Evolutionary conservation across 345 rosid genomes (phyloP).

Genomic region (Mercurialis annua): DNA sequence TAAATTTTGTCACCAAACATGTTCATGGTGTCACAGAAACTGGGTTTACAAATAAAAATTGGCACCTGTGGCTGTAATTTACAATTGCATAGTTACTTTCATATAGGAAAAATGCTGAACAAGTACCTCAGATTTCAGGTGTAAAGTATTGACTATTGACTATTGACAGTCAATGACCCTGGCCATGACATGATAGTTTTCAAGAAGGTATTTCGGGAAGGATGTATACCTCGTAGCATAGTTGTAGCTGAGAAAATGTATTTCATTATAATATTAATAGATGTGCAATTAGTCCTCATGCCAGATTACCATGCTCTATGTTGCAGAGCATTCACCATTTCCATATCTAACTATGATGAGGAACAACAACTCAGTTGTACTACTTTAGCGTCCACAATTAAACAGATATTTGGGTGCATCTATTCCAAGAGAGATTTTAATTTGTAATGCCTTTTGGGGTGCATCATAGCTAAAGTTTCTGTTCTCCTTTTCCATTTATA

Average conservation of each 20-base stretch:
- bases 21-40: neutral
- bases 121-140: neutral
- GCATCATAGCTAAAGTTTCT: too few species aligned
- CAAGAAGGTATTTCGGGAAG: neutral
- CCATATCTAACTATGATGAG: slow-evolving; percentile 28
- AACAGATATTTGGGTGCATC: slow-evolving; percentile 30
- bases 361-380: slow-evolving; percentile 33
- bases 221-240: neutral
- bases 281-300: neutral
- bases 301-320: neutral
- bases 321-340: slow-evolving; percentile 29
- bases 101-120: neutral
- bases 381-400: slow-evolving; percentile 33
- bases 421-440: too few species aligned
- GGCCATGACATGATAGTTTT: neutral
- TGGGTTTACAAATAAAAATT: neutral
- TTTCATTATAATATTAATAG: neutral
- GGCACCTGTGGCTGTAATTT: neutral
- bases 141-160: too few species aligned
- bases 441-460: too few species aligned
- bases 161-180: neutral
- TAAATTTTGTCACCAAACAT: neutral
- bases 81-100: neutral
- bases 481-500: too few species aligned
- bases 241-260: neutral